Evolutionary conservation across 129 eudicot genomes (phyloP).

Genomic region (Saussurea involucrata): DNA sequence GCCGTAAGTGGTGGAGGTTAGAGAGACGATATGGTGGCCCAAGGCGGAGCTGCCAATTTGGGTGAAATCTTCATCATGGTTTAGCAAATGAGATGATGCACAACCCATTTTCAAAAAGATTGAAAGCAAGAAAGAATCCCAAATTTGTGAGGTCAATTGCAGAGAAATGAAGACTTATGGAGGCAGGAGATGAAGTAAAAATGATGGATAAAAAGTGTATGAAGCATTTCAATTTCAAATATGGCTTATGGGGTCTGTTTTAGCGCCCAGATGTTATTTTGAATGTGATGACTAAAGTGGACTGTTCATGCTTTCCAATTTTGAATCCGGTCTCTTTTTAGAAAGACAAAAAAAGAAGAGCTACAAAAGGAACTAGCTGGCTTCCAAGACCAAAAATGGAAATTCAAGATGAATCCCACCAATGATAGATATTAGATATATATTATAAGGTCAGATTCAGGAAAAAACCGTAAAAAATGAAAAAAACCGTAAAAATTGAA

Average conservation of each 20-base stretch:
- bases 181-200: not conserved
- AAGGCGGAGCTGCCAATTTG: constrained; percentile 56
- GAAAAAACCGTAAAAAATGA: no score
- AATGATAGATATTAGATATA: not conserved
- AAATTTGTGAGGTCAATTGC: constrained; percentile 9
- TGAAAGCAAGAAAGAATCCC: not conserved
- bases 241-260: constrained; percentile 8
- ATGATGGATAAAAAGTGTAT: constrained; percentile 13
- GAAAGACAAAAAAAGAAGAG: constrained; percentile 16
- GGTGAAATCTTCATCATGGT: constrained; percentile 64
- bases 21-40: constrained; percentile 90
- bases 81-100: constrained; percentile 72
- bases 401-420: constrained; percentile 5
- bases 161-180: constrained; percentile 10
- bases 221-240: constrained; percentile 26
- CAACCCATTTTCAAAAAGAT: constrained; percentile 63
- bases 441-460: no score
- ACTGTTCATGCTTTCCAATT: constrained; percentile 25
- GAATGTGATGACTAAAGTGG: constrained; percentile 29
- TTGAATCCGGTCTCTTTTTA: constrained; percentile 1
- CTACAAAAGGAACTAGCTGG: constrained; percentile 19
- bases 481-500: no score
- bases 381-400: constrained; percentile 2
- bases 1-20: constrained; percentile 93
- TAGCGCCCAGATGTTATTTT: constrained; percentile 30